Base-by-base conservation (phyloP, 306 rosid genomes). In the Cucumis melo region DNA sequence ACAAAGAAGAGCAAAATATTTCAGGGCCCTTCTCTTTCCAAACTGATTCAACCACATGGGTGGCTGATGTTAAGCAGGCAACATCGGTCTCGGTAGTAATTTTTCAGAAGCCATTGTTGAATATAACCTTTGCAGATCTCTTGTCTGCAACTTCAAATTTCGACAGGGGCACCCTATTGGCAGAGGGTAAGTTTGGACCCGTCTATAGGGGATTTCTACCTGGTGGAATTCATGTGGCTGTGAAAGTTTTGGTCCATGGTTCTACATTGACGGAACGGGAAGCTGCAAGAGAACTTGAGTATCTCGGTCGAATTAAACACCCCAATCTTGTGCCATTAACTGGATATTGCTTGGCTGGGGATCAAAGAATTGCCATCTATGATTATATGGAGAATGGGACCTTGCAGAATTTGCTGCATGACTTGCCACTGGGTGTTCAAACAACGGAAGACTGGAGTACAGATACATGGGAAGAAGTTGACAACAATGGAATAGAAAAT, bases 361-460 rank as follows among this genome's bases (percentile, higher is more conserved):
- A 95, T 74, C 99, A 95, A 62, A 88, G 98, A 61, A 93, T 95
- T 78, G 96, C 97, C 4, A 90, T 95, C 81, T 95, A 95, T 84
- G 99, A 95, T 78, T 92, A 95, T 83, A 95, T 95, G 99, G 98
- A 92, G 87, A 95, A 95, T 82, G 99, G 99, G 17, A 92, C 89
- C 90, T 77, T 92, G 84, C 99, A 95, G 82, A 92, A 95, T 65
- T 87, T 95, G 82, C 97, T 95, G 29, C 88, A 95, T 81, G 99
- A 92, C 86, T 86, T 92, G 86, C 99, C 98, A 13, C 89, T 92
- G 36, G 99, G 98, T 5, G 85, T 92, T 72, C 98, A 92, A 65
- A 86, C 89, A 82, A 92, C 93, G 21, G 97, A 92, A 75, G 96
- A 92, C 74, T 92, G 97, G 98, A 90, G 94, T 88, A 85, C 92